Evolutionary conservation across 495 filamentous ascomycete genomes (phyloP).

Genomic region (Cairneyella variabilis): DNA sequence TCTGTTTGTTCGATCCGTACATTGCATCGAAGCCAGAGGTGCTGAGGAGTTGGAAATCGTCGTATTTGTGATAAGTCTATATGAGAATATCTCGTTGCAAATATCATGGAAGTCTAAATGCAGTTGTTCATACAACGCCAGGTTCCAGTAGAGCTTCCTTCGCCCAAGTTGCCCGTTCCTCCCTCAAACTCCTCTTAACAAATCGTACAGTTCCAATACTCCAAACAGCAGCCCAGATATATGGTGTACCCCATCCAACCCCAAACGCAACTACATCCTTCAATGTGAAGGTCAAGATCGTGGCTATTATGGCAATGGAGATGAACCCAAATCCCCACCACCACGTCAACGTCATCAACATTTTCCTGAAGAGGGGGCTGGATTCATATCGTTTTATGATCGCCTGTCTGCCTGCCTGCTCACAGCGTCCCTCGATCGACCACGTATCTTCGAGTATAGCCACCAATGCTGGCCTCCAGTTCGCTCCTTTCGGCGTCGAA

Average conservation of each 20-base stretch:
- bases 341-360: slow-evolving; percentile 5
- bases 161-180: slow-evolving; percentile 1
- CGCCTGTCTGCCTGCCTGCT: neutral
- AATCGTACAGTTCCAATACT: neutral
- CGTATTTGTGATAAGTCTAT: no score
- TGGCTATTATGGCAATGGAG: slow-evolving; percentile 1
- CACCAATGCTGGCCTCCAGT: slow-evolving; percentile 3
- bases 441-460: slow-evolving; percentile 9
- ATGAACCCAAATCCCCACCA: slow-evolving; percentile 7
- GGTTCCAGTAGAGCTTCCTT: no score
- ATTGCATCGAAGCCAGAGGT: no score
- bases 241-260: slow-evolving; percentile 11
- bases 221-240: neutral
- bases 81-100: no score
- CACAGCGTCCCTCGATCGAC: slow-evolving; percentile 4
- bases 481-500: slow-evolving; percentile 5
- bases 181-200: slow-evolving; percentile 5
- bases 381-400: slow-evolving; percentile 15
- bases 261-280: slow-evolving; percentile 7
- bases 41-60: no score
- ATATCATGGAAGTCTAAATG: no score
- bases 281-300: slow-evolving; percentile 4
- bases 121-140: no score
- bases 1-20: no score
- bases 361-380: slow-evolving; percentile 1